phyloP scores from a whole-genome alignment of 495 filamentous ascomycete genomes.

The Penicillium soppii region DNA sequence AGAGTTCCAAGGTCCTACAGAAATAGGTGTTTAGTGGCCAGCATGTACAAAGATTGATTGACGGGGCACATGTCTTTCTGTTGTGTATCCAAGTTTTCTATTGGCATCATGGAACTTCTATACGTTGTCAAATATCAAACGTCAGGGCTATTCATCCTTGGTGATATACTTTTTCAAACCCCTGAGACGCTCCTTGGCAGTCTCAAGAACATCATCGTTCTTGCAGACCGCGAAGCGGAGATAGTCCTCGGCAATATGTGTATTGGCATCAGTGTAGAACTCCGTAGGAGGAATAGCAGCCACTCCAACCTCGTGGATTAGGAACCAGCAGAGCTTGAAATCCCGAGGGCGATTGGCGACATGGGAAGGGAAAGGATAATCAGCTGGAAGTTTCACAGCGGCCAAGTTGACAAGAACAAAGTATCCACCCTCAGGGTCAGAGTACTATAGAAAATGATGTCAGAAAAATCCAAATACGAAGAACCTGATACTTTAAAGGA shows the following conservation, averaged over 20 bases:
- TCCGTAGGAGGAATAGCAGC: constrained; percentile 95
- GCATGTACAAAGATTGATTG: no score
- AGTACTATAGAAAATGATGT: constrained; percentile 53
- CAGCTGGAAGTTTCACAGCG: constrained; percentile 75
- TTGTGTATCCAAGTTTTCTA: neutral
- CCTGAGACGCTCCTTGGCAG: constrained; percentile 83
- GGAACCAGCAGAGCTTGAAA: constrained; percentile 92
- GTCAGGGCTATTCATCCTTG: constrained; percentile 9
- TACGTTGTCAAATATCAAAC: neutral
- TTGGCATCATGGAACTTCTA: neutral
- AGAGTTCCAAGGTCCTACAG: no score
- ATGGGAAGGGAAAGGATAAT: constrained; percentile 85
- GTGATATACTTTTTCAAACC: constrained; percentile 79
- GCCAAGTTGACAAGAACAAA: constrained; percentile 92
- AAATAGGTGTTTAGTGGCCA: no score
- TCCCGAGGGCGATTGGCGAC: constrained; percentile 83
- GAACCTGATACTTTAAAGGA: neutral
- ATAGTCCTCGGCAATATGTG: constrained; percentile 86
- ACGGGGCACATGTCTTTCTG: no score
- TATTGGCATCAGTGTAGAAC: constrained; percentile 85
- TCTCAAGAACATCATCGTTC: constrained; percentile 84
- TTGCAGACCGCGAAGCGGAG: constrained; percentile 97
- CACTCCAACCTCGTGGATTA: constrained; percentile 94
- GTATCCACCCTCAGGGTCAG: constrained; percentile 92
- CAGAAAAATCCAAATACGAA: constrained; percentile 2